These are phyloP conservation scores for Penicillium fuscoglaucum DNA, from an alignment of 2,329 filamentous ascomycete species.

Conservation along the genomic window DNA sequence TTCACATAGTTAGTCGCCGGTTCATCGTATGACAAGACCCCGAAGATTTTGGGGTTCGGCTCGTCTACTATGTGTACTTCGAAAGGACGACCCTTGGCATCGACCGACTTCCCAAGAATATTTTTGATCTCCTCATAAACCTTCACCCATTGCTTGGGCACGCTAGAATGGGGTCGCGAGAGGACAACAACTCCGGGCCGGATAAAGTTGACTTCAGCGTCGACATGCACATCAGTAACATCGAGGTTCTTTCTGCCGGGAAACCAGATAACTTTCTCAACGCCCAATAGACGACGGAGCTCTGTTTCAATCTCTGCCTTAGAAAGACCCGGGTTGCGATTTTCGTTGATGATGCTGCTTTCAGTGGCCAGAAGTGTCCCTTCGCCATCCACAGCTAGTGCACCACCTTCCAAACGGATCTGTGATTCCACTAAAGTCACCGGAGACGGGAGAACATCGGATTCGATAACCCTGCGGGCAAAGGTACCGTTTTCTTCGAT, in stretches of 20 bases:
- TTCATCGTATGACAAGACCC: conserved; percentile 13
- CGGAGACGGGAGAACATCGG: conserved; percentile 7
- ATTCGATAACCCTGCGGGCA: conserved; percentile 14
- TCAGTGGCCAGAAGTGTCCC: conserved; percentile 32
- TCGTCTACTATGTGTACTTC: conserved; percentile 27
- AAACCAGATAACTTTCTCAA: conserved; percentile 34
- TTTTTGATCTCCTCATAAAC: conserved; percentile 24
- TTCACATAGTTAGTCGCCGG: conserved; percentile 32
- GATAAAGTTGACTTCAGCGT: conserved; percentile 24
- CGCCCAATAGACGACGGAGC: conserved; percentile 24
- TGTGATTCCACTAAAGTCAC: conserved; percentile 20
- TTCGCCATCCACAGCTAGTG: conserved; percentile 32
- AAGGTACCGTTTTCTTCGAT: conserved; percentile 18
- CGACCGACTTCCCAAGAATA: conserved; percentile 14
- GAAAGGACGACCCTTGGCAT: conserved; percentile 27
- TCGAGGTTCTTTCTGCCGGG: conserved; percentile 27
- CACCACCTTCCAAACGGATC: conserved; percentile 30
- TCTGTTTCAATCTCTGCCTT: conserved; percentile 25
- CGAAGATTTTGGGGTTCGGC: conserved; percentile 18
- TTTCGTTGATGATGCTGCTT: conserved; percentile 32
- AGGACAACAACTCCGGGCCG: conserved; percentile 26
- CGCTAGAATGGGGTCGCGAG: conserved; percentile 23
- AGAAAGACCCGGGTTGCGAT: conserved; percentile 28
- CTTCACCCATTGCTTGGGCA: conserved; percentile 16
- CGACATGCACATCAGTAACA: conserved; percentile 32